Evolutionary conservation across 2,329 filamentous ascomycete genomes (phyloP).

Genomic region (Cladosporium sp.): DNA sequence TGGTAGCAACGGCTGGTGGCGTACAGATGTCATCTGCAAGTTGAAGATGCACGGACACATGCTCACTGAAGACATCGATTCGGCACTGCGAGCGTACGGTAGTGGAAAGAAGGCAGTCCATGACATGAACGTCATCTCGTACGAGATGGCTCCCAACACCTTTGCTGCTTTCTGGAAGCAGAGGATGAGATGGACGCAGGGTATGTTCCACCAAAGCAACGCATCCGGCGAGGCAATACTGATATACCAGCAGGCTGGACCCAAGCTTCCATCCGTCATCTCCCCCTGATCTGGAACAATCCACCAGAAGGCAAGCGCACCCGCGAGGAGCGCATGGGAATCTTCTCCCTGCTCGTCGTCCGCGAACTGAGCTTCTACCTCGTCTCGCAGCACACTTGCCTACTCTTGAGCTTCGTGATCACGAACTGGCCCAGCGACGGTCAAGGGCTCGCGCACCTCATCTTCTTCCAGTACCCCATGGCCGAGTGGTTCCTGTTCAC

Average conservation of each 20-base stretch:
- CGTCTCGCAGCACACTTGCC: slow-evolving; percentile 50
- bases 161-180: slow-evolving; percentile 51
- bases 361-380: slow-evolving; percentile 52
- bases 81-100: slow-evolving; percentile 48
- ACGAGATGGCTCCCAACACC: slow-evolving; percentile 50
- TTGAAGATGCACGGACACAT: slow-evolving; percentile 53
- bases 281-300: slow-evolving; percentile 45
- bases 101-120: slow-evolving; percentile 47
- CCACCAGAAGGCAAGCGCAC: slow-evolving; percentile 40
- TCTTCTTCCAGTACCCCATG: slow-evolving; percentile 52
- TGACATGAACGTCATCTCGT: slow-evolving; percentile 51
- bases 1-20: slow-evolving; percentile 53
- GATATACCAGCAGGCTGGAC: slow-evolving; percentile 42
- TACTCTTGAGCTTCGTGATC: slow-evolving; percentile 49
- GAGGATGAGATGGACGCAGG: slow-evolving; percentile 51
- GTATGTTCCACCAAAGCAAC: background rate
- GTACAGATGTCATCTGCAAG: slow-evolving; percentile 45
- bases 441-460: slow-evolving; percentile 40
- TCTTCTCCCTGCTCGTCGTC: slow-evolving; percentile 48
- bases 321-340: slow-evolving; percentile 44
- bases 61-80: slow-evolving; percentile 54
- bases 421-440: slow-evolving; percentile 45
- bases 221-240: background rate
- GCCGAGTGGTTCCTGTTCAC: slow-evolving; percentile 47
- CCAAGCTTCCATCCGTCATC: slow-evolving; percentile 48